phyloP scores from a whole-genome alignment of 352 stramenopile species.

The Globisporangium ultimum region DNA sequence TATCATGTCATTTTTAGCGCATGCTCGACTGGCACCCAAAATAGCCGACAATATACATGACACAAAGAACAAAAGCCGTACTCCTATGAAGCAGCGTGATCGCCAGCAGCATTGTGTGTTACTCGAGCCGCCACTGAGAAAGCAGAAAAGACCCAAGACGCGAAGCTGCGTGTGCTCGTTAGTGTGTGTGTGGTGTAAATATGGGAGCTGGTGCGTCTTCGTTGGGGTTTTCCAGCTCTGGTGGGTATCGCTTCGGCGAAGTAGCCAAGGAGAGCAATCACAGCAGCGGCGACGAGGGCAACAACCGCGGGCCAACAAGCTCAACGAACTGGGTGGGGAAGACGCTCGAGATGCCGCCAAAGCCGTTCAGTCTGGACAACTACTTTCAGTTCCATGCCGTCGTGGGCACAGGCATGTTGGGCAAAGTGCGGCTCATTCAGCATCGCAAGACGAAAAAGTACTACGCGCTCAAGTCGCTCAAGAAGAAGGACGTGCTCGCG shows the following conservation, averaged over 20 bases:
- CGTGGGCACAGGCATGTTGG: conserved; percentile 71
- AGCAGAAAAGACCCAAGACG: too few relatives aligned
- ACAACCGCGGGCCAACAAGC: background rate
- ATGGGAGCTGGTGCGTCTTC: conserved; percentile 11
- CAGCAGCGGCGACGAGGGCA: background rate
- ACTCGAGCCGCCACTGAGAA: too few relatives aligned
- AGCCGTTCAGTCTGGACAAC: conserved; percentile 46
- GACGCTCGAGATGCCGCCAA: conserved; percentile 49
- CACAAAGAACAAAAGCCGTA: too few relatives aligned
- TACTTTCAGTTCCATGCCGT: conserved; percentile 59
- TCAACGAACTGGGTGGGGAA: conserved; percentile 40
- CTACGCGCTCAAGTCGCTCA: conserved; percentile 76
- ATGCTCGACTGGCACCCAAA: too few relatives aligned
- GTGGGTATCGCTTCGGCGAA: conserved; percentile 20
- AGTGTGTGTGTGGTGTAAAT: too few relatives aligned
- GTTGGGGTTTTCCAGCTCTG: conserved; percentile 1
- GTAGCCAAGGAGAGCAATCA: conserved; percentile 2
- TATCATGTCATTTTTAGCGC: too few relatives aligned
- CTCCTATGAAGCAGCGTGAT: too few relatives aligned
- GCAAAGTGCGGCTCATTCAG: conserved; percentile 59
- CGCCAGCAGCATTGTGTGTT: too few relatives aligned
- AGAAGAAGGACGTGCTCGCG: conserved; percentile 55
- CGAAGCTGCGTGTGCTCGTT: too few relatives aligned
- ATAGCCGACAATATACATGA: too few relatives aligned
- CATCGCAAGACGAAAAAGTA: conserved; percentile 55